These are phyloP conservation scores for Mortierella sp. DNA, from an alignment of 371 early-diverging fungal genomes.

Conservation along the genomic window DNA sequence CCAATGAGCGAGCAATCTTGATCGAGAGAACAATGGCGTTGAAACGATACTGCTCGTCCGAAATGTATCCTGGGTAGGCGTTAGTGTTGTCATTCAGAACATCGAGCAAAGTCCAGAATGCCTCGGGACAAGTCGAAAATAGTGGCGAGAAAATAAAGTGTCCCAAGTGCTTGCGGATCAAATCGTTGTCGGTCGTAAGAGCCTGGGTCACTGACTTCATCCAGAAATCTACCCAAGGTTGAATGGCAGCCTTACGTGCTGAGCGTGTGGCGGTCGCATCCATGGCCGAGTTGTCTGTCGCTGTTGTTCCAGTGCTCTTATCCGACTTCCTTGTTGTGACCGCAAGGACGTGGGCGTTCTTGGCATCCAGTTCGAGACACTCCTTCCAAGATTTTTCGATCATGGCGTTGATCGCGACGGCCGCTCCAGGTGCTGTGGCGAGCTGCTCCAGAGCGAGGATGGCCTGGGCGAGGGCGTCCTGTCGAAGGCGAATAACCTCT, in stretches of 20 bases:
- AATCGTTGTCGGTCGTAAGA: conserved; percentile 54
- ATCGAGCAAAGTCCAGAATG: conserved; percentile 57
- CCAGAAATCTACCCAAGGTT: conserved; percentile 59
- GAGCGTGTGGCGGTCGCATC: conserved; percentile 1
- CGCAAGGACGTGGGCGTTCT: conserved; percentile 19
- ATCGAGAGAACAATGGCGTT: conserved; percentile 55
- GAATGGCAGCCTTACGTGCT: conserved; percentile 36
- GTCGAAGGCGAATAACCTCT: conserved; percentile 66
- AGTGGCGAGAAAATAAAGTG: conserved; percentile 54
- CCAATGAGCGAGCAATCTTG: conserved; percentile 69
- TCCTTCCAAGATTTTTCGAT: conserved; percentile 57
- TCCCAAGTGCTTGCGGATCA: conserved; percentile 58
- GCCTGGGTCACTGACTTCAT: conserved; percentile 49
- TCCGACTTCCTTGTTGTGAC: conserved; percentile 4
- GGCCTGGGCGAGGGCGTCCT: conserved; percentile 70
- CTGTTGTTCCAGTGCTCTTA: background rate
- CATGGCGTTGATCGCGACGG: conserved; percentile 62
- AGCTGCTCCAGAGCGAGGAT: conserved; percentile 75
- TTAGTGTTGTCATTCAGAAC: conserved; percentile 29
- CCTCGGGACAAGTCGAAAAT: conserved; percentile 43
- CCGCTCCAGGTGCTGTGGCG: conserved; percentile 76
- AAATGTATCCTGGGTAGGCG: conserved; percentile 34
- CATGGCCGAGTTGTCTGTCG: conserved; percentile 11
- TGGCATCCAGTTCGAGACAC: conserved; percentile 55
- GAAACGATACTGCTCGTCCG: conserved; percentile 45